These are phyloP conservation scores for Protea cynaroides DNA, from an alignment of 164 flowering plant genomes.

Conservation along the genomic window DNA sequence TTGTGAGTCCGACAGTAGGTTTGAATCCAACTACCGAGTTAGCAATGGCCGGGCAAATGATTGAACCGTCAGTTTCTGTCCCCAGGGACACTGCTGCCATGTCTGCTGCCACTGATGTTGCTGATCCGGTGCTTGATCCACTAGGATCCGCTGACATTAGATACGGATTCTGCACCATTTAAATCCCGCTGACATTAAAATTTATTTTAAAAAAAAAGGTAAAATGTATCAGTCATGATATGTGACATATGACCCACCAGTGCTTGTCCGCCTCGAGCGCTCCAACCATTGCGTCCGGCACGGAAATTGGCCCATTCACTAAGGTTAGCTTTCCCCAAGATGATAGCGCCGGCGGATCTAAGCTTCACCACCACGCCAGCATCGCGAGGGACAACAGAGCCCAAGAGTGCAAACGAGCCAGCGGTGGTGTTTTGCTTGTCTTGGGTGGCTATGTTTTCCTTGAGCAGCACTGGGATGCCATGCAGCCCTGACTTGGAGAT, in stretches of 20 bases:
- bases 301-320: constrained; percentile 28
- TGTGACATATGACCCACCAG: too few relatives aligned
- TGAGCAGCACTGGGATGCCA: constrained; percentile 6
- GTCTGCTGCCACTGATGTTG: constrained; percentile 35
- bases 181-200: too few relatives aligned
- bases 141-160: constrained; percentile 17
- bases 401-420: constrained; percentile 1
- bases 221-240: too few relatives aligned
- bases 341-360: constrained; percentile 22
- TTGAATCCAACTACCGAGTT: constrained; percentile 38
- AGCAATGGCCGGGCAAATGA: constrained; percentile 23
- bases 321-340: constrained; percentile 26
- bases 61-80: constrained; percentile 40
- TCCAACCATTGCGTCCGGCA: constrained; percentile 14
- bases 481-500: not conserved
- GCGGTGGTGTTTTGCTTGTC: constrained; percentile 1
- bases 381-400: constrained; percentile 8
- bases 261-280: constrained; percentile 26
- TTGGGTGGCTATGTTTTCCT: constrained; percentile 5
- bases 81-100: constrained; percentile 34
- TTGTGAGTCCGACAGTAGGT: constrained; percentile 44
- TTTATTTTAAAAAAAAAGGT: too few relatives aligned
- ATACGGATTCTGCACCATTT: constrained; percentile 28
- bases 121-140: constrained; percentile 44
- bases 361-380: constrained; percentile 24